Conservation (phyloP, 164 flowering plant genomes). For the Saururus chinensis region DNA sequence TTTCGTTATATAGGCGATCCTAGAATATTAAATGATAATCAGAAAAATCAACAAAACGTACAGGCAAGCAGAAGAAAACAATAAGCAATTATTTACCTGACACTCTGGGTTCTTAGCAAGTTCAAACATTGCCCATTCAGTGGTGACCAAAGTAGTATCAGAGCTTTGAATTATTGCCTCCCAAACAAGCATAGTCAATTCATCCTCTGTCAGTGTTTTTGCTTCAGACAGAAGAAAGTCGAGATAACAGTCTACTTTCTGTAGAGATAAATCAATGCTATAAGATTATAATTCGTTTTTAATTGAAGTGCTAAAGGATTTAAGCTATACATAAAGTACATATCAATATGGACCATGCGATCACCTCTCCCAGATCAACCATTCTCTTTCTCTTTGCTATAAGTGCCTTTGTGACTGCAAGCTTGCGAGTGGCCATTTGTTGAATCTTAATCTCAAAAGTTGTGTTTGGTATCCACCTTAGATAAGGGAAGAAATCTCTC, state of each 20-base stretch:
- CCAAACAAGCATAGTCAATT: slow-evolving; percentile 58
- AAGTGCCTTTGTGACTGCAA: slow-evolving; percentile 57
- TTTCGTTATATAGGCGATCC: slow-evolving; percentile 47
- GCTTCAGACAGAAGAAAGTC: slow-evolving; percentile 52
- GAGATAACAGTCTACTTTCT: slow-evolving; percentile 47
- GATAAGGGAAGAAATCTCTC: slow-evolving; percentile 95
- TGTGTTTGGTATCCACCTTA: slow-evolving; percentile 80
- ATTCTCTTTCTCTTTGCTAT: slow-evolving; percentile 41
- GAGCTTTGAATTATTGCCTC: slow-evolving; percentile 71
- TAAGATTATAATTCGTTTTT: background rate
- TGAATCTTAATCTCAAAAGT: slow-evolving; percentile 41
- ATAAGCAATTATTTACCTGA: slow-evolving; percentile 34
- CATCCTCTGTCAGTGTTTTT: slow-evolving; percentile 40
- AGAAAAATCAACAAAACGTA: background rate
- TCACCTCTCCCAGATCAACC: slow-evolving; percentile 47
- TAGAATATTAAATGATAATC: slow-evolving; percentile 5
- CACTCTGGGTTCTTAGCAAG: slow-evolving; percentile 45
- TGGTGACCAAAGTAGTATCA: slow-evolving; percentile 64
- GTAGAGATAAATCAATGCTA: slow-evolving; percentile 3
- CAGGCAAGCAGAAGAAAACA: background rate
- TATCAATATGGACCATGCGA: background rate
- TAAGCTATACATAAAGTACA: too few species aligned
- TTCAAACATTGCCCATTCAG: slow-evolving; percentile 95
- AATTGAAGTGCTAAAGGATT: too few species aligned
- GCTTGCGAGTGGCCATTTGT: slow-evolving; percentile 31